Evolutionary conservation across 345 rosid genomes (phyloP), one percentile per base, ranked within the genome.

Genomic region (Populus alba): DNA sequence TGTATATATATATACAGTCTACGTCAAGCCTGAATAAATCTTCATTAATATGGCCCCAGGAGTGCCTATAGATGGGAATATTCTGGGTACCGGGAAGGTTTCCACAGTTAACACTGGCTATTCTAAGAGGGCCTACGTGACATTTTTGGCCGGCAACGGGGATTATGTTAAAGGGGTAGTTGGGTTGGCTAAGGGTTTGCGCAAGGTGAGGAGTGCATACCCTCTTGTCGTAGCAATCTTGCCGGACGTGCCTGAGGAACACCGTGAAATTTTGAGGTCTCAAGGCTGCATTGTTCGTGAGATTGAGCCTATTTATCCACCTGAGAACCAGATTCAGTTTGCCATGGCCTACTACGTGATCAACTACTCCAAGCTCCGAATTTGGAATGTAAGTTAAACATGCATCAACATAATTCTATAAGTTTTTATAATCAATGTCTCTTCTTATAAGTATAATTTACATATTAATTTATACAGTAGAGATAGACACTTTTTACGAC

Each of bases 41-140:
- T 39, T 4, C 43, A 1, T 2, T 25, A 61, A 31, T 1, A 83
- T 84, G 94, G 89, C 92, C 27, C 93, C 93, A 1, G 85, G 73
- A 79, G 82, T 84, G 29, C 76, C 83, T 0, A 72, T 77, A 15
- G 82, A 88, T 33, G 76, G 75, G 8, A 49, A 33, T 33, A 33
- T 79, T 68, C 59, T 79, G 0, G 49, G 82, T 38, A 35, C 83
- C 15, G 88, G 81, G 16, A 81, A 84, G 81, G 83, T 77, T n/a
- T 70, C 89, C 27, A 68, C 18, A 18, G 53, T 76, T 59, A 72
- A 68, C 38, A 22, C 45, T 3, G 75, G 82, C 73, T 81, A 80
- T 74, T 76, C 87, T 0, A 80, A 68, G 68, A 87, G 87, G 66
- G 94, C 90, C 12, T 92, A 78, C 12, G 70, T 79, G 15, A 68